phyloP scores from a whole-genome alignment of 768 basidiomycete species.

The Rhizopogon vinicolor region DNA sequence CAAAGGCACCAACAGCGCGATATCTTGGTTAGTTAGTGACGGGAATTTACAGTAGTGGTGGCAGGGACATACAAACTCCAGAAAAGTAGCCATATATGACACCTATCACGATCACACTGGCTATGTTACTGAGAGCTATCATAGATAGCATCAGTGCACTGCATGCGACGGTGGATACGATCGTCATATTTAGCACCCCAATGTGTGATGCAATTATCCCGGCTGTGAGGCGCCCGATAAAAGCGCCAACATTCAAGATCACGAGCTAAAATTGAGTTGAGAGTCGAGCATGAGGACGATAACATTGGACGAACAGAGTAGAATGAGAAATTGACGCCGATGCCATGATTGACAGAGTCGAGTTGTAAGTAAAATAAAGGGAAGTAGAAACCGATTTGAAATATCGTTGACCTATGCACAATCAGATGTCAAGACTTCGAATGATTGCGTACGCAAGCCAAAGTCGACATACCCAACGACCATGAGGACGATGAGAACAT shows the following conservation, averaged over 20 bases:
- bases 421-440: neutral
- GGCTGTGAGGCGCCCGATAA: conserved; percentile 45
- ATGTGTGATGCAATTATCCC: conserved; percentile 33
- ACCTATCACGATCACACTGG: conserved; percentile 37
- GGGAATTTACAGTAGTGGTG: neutral
- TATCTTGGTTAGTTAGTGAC: conserved; percentile 18
- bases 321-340: conserved; percentile 43
- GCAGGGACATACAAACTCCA: conserved; percentile 33
- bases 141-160: conserved; percentile 39
- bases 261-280: conserved; percentile 33
- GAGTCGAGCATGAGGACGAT: neutral
- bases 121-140: conserved; percentile 34
- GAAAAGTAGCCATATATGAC: conserved; percentile 45
- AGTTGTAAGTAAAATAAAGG: conserved; percentile 61
- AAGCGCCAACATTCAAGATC: conserved; percentile 46
- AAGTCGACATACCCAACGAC: conserved; percentile 14
- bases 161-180: conserved; percentile 28
- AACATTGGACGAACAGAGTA: conserved; percentile 37
- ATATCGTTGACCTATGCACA: conserved; percentile 18
- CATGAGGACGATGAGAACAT: conserved; percentile 19
- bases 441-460: neutral
- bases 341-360: conserved; percentile 44
- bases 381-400: conserved; percentile 38
- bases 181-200: conserved; percentile 41
- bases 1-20: conserved; percentile 39